These are phyloP conservation scores for Scytalidium lignicola DNA, from an alignment of 2,329 filamentous ascomycete species.

Conservation along the genomic window DNA sequence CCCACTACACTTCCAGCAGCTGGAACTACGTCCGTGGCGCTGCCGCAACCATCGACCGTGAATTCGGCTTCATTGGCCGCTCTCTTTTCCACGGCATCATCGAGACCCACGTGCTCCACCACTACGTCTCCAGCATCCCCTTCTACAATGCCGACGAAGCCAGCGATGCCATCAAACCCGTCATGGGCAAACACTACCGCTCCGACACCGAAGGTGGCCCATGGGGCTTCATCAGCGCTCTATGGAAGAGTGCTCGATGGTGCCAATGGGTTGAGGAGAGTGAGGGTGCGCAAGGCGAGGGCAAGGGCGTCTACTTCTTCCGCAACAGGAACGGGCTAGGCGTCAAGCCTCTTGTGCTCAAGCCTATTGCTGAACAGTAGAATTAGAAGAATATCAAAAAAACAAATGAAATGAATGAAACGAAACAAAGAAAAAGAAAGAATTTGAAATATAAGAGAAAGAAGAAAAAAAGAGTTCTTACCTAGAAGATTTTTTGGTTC, in stretches of 20 bases:
- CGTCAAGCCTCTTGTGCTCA: conserved; percentile 18
- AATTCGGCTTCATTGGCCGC: conserved; percentile 93
- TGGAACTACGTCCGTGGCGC: conserved; percentile 95
- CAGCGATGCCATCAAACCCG: conserved; percentile 83
- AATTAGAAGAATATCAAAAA: background rate
- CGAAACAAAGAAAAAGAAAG: background rate
- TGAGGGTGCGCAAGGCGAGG: conserved; percentile 72
- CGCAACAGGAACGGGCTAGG: conserved; percentile 89
- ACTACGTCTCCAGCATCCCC: conserved; percentile 93
- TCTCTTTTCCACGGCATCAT: conserved; percentile 91
- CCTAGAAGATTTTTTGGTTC: no score
- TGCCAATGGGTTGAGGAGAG: conserved; percentile 98
- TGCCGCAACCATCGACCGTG: conserved; percentile 92
- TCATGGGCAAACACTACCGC: conserved; percentile 97
- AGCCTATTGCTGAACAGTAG: background rate
- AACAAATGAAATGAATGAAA: no score
- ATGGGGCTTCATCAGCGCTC: conserved; percentile 74
- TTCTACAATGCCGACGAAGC: conserved; percentile 97
- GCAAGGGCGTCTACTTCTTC: conserved; percentile 88
- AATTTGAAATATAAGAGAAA: background rate
- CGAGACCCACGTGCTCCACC: conserved; percentile 96
- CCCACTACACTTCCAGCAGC: conserved; percentile 79
- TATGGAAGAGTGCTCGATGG: conserved; percentile 76
- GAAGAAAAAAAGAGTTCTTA: background rate
- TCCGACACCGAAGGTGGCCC: conserved; percentile 71